phyloP scores from a whole-genome alignment of 176 grass and related monocot genomes.

The Themeda triandra region DNA sequence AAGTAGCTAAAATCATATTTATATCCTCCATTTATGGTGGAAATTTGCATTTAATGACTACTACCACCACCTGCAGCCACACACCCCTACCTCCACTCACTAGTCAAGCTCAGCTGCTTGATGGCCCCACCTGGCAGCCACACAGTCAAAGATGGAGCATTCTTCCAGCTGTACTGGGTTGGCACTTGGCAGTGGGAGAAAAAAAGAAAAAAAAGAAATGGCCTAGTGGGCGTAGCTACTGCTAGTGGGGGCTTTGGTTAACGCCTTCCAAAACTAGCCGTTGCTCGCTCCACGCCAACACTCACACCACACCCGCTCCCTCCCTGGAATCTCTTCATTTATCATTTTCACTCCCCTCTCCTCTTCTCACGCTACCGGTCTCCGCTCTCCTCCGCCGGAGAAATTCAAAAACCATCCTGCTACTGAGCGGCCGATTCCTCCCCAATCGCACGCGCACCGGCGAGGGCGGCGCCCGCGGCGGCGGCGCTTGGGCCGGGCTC shows the following conservation, averaged over 20 bases:
- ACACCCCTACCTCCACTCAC: not conserved
- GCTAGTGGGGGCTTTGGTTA: not conserved
- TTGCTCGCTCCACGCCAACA: not conserved
- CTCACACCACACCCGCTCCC: not conserved
- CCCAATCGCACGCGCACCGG: not conserved
- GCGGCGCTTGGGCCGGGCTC: not conserved
- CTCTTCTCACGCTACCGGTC: not conserved
- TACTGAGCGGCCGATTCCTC: not conserved
- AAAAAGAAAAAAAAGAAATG: not conserved
- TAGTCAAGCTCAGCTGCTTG: not conserved
- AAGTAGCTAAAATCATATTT: too few species aligned
- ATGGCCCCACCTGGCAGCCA: not conserved
- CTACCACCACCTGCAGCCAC: not conserved
- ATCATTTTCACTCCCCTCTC: not conserved
- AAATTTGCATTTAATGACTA: not conserved
- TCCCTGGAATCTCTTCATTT: not conserved
- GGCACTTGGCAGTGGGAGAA: too few species aligned
- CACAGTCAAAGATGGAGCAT: not conserved
- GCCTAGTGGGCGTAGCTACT: not conserved
- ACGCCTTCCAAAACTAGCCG: conserved; percentile 30
- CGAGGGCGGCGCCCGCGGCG: conserved; percentile 8
- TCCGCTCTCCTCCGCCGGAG: not conserved
- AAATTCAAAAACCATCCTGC: not conserved
- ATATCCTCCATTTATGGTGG: too few species aligned
- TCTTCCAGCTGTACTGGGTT: not conserved